Evolutionary conservation across 2,329 filamentous ascomycete genomes (phyloP).

Genomic region (Hypoxylon rubiginosum): DNA sequence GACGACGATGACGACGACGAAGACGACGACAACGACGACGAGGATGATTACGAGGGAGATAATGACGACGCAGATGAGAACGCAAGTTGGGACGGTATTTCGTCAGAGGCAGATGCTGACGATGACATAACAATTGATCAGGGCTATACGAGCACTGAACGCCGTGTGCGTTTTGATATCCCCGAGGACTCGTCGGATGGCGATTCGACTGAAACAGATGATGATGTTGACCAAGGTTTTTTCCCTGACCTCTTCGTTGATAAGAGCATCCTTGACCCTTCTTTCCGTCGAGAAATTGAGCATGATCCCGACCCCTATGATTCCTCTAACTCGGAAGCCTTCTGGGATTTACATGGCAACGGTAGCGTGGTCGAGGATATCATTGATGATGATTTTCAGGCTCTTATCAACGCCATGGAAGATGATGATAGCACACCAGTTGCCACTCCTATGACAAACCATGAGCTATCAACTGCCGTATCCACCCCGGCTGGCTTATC

Average conservation of each 20-base stretch:
- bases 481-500: slow-evolving; percentile 53
- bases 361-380: slow-evolving; percentile 56
- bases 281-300: slow-evolving; percentile 80
- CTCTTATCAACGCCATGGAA: slow-evolving; percentile 54
- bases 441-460: slow-evolving; percentile 57
- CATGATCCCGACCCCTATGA: slow-evolving; percentile 70
- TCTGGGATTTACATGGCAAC: slow-evolving; percentile 72
- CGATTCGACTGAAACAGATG: slow-evolving; percentile 73
- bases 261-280: slow-evolving; percentile 78
- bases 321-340: slow-evolving; percentile 69
- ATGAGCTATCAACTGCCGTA: slow-evolving; percentile 51
- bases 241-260: slow-evolving; percentile 85
- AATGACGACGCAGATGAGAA: slow-evolving; percentile 58
- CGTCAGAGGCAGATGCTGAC: slow-evolving; percentile 57
- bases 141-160: slow-evolving; percentile 56
- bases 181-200: slow-evolving; percentile 77
- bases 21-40: slow-evolving; percentile 54
- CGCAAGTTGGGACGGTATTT: slow-evolving; percentile 69
- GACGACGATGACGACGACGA: slow-evolving; percentile 56
- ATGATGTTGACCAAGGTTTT: slow-evolving; percentile 70
- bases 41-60: slow-evolving; percentile 57
- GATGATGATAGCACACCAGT: slow-evolving; percentile 59
- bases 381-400: slow-evolving; percentile 56
- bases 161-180: slow-evolving; percentile 81
- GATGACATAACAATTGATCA: slow-evolving; percentile 56